Evolutionary conservation across 208 protist genomes (phyloP), one percentile per base, ranked within the genome.

Genomic region (Acanthamoeba royreba): DNA sequence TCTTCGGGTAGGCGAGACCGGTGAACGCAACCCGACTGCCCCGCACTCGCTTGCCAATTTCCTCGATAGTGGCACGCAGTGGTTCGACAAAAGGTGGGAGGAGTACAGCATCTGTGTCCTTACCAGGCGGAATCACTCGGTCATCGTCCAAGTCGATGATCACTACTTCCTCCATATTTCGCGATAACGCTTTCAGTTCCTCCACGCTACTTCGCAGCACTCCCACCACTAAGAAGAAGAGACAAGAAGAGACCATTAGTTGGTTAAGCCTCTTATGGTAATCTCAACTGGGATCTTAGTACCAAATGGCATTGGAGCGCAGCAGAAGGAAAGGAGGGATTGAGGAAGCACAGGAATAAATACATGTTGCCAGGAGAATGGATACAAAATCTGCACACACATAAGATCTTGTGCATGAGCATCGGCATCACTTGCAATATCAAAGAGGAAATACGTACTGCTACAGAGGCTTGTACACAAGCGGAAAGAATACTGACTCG

Each of bases 281-380:
- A 87, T 52, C 31, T 13, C 35, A 79, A 13, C 19, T 40, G 69
- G 69, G 15, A 25, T 11, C 7, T 11, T 19, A 45, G 4, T 69
- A 90, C 83, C 88, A 38, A 92, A 92, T 25, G 88, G 88, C 88
- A 92, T 92, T 35, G 88, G 88, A 8, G 88, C 88, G 38, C 88
- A 92, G 47, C 88, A 92, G 35, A 92, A 92, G 17, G 88, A 63
- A 28, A 92, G 63, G 15, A 92, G 63, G 5, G 35, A 45, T 22
- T 33, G 42, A n/a, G 88, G 88, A 33, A 92, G 66, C 17, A 92
- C 88, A 4, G 88, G 88, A 15, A 92, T 92, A 46, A 83, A 92
- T 13, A 92, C 63, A 46, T 92, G 88, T 42, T 92, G 88, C 88
- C 88, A 92, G 53, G 42, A 81, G 66, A 92, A 92, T 25, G 88